Evolutionary conservation across 805 yeast species (phyloP).

Genomic region (Pichia gijzeniarum): DNA sequence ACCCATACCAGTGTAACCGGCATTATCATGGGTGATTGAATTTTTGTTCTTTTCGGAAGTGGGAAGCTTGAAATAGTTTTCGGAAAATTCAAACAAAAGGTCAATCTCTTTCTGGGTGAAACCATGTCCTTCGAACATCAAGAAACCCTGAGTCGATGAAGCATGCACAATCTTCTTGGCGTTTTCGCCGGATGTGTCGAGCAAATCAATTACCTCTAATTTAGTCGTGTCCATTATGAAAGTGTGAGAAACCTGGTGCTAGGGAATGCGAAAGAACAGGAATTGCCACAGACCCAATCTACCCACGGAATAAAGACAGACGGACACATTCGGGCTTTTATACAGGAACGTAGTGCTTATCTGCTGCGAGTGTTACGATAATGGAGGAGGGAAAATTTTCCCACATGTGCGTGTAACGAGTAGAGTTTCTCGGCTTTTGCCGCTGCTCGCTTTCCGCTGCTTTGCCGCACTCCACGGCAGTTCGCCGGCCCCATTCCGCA

Average conservation of each 20-base stretch:
- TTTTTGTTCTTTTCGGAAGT: conserved; percentile 42
- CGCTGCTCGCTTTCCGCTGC: too few relatives aligned
- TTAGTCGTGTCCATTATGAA: conserved; percentile 23
- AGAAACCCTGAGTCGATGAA: conserved; percentile 44
- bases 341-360: too few relatives aligned
- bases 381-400: too few relatives aligned
- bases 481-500: too few relatives aligned
- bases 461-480: too few relatives aligned
- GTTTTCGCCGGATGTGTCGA: conserved; percentile 25
- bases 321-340: background rate
- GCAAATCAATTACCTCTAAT: conserved; percentile 40
- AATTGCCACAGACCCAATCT: too few relatives aligned
- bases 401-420: too few relatives aligned
- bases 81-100: conserved; percentile 20
- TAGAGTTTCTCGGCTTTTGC: too few relatives aligned
- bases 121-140: conserved; percentile 48
- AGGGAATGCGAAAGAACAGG: background rate
- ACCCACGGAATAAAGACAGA: background rate
- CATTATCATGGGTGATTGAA: conserved; percentile 49
- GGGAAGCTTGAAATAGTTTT: conserved; percentile 35
- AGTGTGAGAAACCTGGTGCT: background rate
- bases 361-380: too few relatives aligned
- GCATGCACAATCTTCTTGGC: conserved; percentile 38
- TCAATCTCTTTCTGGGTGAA: conserved; percentile 39
- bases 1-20: conserved; percentile 34